A percentile compares a stretch with the other conserved stretches of the same genome.
Conservation (phyloP, 208 protist genomes). For the Trichomonas vaginalis region DNA sequence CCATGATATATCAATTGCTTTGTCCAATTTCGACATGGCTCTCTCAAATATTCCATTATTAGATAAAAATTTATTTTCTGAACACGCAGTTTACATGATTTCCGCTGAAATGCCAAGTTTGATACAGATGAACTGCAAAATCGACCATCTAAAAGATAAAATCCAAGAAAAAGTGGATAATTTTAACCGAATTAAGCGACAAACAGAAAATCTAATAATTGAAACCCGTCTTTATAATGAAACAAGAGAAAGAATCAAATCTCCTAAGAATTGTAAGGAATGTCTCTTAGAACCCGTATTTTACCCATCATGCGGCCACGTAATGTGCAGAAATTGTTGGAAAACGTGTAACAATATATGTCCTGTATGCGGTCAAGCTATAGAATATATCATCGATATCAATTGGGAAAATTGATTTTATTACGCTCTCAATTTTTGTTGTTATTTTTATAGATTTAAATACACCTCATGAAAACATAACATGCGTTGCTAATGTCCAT, state of each 20-base stretch:
- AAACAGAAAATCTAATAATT: neutral
- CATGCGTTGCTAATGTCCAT: too few species aligned
- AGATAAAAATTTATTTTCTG: neutral
- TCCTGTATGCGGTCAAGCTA: neutral
- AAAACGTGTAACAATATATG: neutral
- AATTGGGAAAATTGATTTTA: neutral
- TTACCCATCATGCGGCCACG: neutral
- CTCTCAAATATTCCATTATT: neutral
- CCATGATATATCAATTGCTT: neutral
- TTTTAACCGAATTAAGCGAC: neutral
- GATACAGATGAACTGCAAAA: neutral
- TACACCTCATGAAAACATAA: too few species aligned
- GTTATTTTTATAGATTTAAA: too few species aligned
- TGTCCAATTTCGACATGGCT: neutral
- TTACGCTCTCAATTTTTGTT: too few species aligned
- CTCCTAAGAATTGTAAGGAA: neutral
- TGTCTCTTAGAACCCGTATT: neutral
- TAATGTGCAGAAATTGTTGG: neutral
- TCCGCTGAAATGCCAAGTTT: neutral
- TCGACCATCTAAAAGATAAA: neutral
- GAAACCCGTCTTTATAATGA: neutral
- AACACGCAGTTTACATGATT: neutral
- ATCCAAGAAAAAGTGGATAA: neutral
- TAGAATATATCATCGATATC: neutral
- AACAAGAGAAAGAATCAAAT: neutral